Evolutionary conservation across 1,284 basidiomycete species (phyloP), one percentile per base, ranked within the genome.

Genomic region (Puccinia brachypodii): DNA sequence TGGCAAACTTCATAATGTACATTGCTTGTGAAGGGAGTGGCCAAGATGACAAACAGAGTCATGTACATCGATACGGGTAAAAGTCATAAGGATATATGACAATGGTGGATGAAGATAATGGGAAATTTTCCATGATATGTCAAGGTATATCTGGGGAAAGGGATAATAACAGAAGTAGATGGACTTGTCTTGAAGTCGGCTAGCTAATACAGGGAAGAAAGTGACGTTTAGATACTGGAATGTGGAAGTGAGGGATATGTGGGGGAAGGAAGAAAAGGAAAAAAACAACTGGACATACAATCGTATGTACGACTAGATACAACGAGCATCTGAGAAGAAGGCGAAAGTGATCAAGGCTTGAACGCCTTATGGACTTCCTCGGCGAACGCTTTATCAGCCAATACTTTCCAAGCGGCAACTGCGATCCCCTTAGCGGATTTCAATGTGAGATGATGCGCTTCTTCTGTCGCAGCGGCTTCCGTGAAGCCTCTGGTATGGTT

Each of bases 391-490:
- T 89, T 87, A 82, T 93, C 91, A 11, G 88, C 87, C 2, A 92
- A 86, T 28, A 91, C 88, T 56, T 90, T 89, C 82, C 92, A 88
- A 3, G 89, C 91, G 0, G 89, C 89, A 79, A 89, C 86, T 3
- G 92, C 91, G 40, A 93, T 86, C 25, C 89, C 90, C 84, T 91
- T 91, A 36, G 90, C 89, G 36, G 91, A 86, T 16, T 87, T 85
- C 84, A 93, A 88, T 47, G 90, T 89, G 16, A 89, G 89, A 58
- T 88, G 86, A 84, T 93, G 92, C 16, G 92, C 91, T 83, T 90
- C 90, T 62, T 87, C 86, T 25, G 89, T 90, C 44, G 88, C 87
- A 25, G 92, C 90, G 22, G 92, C 89, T 33, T 87, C 86, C 7
- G 91, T 88, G 85, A 93, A 93, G 1, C 87, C 89, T 1, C 83